Evolutionary conservation across 352 stramenopile genomes (phyloP).

Genomic region (Globisporangium mamillatum): DNA sequence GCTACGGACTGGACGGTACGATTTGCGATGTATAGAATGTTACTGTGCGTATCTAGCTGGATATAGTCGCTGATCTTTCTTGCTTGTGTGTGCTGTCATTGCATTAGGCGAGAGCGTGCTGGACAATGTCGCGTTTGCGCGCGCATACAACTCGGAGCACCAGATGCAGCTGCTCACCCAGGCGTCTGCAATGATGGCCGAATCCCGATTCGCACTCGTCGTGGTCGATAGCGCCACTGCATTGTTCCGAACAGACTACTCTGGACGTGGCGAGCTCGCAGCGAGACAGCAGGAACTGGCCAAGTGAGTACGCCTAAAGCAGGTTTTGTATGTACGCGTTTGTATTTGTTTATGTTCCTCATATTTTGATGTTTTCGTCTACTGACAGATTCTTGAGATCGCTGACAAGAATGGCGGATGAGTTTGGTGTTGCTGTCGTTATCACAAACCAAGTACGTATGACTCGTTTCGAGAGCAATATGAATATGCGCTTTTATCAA

Average conservation of each 20-base stretch:
- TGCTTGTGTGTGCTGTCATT: conserved; percentile 2
- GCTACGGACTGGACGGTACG: conserved; percentile 94
- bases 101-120: conserved; percentile 88
- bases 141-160: conserved; percentile 99
- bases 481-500: not conserved
- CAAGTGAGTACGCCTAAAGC: conserved; percentile 39
- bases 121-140: conserved; percentile 98
- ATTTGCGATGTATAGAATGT: not conserved
- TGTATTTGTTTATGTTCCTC: not conserved
- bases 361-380: conserved; percentile 42
- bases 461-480: not conserved
- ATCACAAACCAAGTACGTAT: conserved; percentile 81
- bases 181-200: conserved; percentile 98
- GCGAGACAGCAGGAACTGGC: conserved; percentile 90
- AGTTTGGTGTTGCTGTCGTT: conserved; percentile 98
- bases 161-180: conserved; percentile 98
- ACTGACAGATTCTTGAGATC: conserved; percentile 93
- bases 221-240: conserved; percentile 98
- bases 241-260: conserved; percentile 99
- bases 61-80: not conserved
- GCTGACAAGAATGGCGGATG: conserved; percentile 96
- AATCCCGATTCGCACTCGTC: conserved; percentile 94
- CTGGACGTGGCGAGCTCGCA: conserved; percentile 95
- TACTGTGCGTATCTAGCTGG: not conserved
- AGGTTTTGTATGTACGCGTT: not conserved